A percentile compares a stretch with the other conserved stretches of the same genome.
Conservation (phyloP, 2,329 filamentous ascomycete species). For the Colletotrichum cereale region DNA sequence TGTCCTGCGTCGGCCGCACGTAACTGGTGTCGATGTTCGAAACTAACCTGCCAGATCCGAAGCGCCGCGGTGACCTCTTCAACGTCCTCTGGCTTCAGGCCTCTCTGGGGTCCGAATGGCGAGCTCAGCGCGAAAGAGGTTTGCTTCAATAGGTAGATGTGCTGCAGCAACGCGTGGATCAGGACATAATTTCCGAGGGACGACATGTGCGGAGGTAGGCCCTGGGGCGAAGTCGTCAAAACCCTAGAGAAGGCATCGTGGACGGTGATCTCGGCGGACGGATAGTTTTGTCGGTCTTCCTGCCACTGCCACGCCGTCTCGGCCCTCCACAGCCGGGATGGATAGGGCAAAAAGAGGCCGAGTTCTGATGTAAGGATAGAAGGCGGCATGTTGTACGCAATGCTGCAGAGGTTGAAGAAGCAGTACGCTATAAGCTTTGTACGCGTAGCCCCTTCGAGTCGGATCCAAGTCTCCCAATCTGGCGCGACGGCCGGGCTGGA, state of each 20-base stretch:
- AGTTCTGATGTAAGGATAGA: slow-evolving; percentile 70
- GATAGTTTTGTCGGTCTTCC: slow-evolving; percentile 64
- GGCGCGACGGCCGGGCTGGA: slow-evolving; percentile 58
- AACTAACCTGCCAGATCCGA: slow-evolving; percentile 69
- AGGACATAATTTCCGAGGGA: slow-evolving; percentile 78
- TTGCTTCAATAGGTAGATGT: slow-evolving; percentile 78
- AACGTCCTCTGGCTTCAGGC: slow-evolving; percentile 66
- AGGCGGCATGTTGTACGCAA: slow-evolving; percentile 71
- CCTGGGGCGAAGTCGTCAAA: slow-evolving; percentile 64
- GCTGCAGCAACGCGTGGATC: slow-evolving; percentile 78
- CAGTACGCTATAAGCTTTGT: slow-evolving; percentile 73
- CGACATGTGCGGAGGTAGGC: slow-evolving; percentile 63
- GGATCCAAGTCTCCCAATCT: slow-evolving; percentile 73
- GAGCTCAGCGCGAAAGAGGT: slow-evolving; percentile 65
- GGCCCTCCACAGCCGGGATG: slow-evolving; percentile 68
- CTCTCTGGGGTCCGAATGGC: slow-evolving; percentile 63
- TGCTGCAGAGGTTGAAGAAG: slow-evolving; percentile 73
- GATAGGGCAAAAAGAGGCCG: slow-evolving; percentile 66
- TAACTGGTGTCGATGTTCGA: slow-evolving; percentile 67
- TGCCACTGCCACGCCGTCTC: slow-evolving; percentile 72
- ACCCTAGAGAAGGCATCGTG: slow-evolving; percentile 69
- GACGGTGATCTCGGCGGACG: slow-evolving; percentile 64
- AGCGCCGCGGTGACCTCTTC: slow-evolving; percentile 68
- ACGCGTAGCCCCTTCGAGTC: slow-evolving; percentile 67
- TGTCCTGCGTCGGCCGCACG: slow-evolving; percentile 62